These are phyloP conservation scores for Tremella mesenterica DNA, from an alignment of 768 basidiomycete genomes.

Conservation along the genomic window DNA sequence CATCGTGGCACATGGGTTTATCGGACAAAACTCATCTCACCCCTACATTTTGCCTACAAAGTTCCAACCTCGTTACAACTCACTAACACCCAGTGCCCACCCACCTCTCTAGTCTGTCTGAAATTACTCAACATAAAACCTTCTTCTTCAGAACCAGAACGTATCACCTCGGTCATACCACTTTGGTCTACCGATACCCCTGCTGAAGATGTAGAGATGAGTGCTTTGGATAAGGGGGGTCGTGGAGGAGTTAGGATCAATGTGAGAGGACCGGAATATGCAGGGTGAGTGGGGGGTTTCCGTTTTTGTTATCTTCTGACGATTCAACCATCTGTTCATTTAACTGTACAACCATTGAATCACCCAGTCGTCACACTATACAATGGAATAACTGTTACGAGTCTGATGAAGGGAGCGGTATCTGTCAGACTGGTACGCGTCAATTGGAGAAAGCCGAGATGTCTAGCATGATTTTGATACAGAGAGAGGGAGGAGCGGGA, in stretches of 20 bases:
- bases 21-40: background rate
- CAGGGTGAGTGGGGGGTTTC: slow-evolving; percentile 38
- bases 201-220: slow-evolving; percentile 21
- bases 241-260: slow-evolving; percentile 34
- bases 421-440: background rate
- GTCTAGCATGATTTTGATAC: too few species aligned
- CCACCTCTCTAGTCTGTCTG: slow-evolving; percentile 36
- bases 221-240: slow-evolving; percentile 23
- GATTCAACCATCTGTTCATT: too few species aligned
- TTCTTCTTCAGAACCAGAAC: slow-evolving; percentile 22
- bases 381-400: too few species aligned
- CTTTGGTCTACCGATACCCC: slow-evolving; percentile 30
- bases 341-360: too few species aligned
- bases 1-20: background rate
- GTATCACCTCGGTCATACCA: slow-evolving; percentile 42
- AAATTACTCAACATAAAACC: slow-evolving; percentile 39
- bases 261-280: slow-evolving; percentile 39
- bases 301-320: too few species aligned
- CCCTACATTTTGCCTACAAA: background rate
- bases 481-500: background rate
- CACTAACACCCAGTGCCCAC: slow-evolving; percentile 38
- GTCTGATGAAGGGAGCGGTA: too few species aligned
- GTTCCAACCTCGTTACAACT: background rate
- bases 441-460: too few species aligned
- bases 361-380: too few species aligned